Evolutionary conservation across 2,329 filamentous ascomycete genomes (phyloP).

Genomic region (Botryotinia convoluta): DNA sequence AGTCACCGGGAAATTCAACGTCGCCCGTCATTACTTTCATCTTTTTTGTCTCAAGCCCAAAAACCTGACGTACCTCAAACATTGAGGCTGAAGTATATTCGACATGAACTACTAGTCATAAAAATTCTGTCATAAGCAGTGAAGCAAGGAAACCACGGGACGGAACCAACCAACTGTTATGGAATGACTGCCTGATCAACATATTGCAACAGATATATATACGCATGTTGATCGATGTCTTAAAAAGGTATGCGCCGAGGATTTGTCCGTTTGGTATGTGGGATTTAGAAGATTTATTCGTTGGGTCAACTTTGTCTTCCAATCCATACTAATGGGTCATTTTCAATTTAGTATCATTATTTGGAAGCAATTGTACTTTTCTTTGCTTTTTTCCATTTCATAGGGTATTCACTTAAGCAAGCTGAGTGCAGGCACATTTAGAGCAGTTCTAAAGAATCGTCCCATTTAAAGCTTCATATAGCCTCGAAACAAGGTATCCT

Average conservation of each 20-base stretch:
- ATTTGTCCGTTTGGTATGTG: slow-evolving; percentile 1
- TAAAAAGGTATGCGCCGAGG: slow-evolving; percentile 18
- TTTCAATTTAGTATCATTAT: slow-evolving; percentile 15
- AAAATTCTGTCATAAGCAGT: slow-evolving; percentile 12
- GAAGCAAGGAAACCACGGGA: slow-evolving; percentile 16
- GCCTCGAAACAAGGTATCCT: slow-evolving; percentile 4
- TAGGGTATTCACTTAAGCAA: slow-evolving; percentile 12
- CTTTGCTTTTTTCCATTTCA: slow-evolving; percentile 1
- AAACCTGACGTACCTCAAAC: slow-evolving; percentile 14
- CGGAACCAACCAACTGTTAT: background rate
- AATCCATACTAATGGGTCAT: slow-evolving; percentile 11
- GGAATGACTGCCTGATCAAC: background rate
- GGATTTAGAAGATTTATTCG: background rate
- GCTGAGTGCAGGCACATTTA: background rate
- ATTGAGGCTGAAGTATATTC: slow-evolving; percentile 18
- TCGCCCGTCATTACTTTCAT: slow-evolving; percentile 3
- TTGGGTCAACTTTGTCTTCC: background rate
- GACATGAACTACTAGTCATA: slow-evolving; percentile 19
- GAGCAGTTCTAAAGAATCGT: slow-evolving; percentile 9
- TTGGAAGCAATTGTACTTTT: background rate
- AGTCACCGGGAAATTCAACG: background rate
- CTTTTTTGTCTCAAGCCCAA: slow-evolving; percentile 8
- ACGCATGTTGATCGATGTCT: slow-evolving; percentile 15
- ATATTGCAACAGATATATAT: slow-evolving; percentile 8
- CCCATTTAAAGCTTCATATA: background rate